These are phyloP conservation scores for Tribonema minus DNA, from an alignment of 108 stramenopile species.

Conservation along the genomic window DNA sequence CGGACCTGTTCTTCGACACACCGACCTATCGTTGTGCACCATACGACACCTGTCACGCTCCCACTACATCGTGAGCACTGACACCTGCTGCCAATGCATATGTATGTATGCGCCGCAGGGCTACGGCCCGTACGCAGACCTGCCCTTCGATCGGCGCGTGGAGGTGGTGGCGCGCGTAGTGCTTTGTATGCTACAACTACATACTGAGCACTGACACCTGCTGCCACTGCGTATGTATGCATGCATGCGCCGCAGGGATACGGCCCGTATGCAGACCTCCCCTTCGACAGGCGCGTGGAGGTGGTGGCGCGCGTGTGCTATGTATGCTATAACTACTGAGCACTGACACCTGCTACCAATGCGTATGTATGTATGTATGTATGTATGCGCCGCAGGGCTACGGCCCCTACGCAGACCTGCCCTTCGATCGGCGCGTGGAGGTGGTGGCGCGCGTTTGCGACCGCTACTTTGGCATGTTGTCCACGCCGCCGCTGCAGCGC, in stretches of 20 bases:
- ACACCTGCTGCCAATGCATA: no score
- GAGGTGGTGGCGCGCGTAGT: slow-evolving; percentile 27
- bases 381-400: neutral
- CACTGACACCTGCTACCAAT: neutral
- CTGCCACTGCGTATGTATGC: neutral
- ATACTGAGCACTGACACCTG: neutral
- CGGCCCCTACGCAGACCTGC: slow-evolving; percentile 30
- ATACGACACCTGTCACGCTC: neutral
- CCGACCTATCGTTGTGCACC: neutral
- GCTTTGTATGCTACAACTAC: no score
- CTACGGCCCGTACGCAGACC: slow-evolving; percentile 30
- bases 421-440: slow-evolving; percentile 4
- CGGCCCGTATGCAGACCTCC: slow-evolving; percentile 20
- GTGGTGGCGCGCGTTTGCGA: slow-evolving; percentile 4
- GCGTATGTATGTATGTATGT: neutral
- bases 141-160: slow-evolving; percentile 1
- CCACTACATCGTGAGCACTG: no score
- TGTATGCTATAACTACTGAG: neutral
- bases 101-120: no score
- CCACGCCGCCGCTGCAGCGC: slow-evolving; percentile 2
- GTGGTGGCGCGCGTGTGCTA: no score
- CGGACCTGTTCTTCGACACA: no score
- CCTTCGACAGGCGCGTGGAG: slow-evolving; percentile 4
- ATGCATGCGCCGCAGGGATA: neutral
- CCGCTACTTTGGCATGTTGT: neutral